A percentile compares a stretch with the other conserved stretches of the same genome.
Conservation (phyloP, 495 filamentous ascomycete genomes). For the Tuber umbilicatum region DNA sequence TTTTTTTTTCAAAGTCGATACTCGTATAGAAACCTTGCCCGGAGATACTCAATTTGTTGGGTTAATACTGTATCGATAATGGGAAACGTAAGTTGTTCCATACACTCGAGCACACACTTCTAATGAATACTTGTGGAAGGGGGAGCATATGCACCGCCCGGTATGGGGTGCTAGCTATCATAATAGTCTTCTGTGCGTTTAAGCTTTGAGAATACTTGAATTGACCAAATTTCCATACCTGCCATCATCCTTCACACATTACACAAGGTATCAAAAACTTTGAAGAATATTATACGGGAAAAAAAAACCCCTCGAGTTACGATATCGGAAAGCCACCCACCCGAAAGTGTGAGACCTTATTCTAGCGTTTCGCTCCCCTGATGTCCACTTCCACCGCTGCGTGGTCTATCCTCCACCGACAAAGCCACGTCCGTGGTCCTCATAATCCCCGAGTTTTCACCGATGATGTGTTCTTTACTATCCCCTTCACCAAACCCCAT, state of each 20-base stretch:
- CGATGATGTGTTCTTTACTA: constrained; percentile 7
- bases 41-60: no score
- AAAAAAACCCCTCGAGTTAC: neutral
- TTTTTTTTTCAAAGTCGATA: no score
- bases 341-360: neutral
- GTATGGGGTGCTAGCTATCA: neutral
- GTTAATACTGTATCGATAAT: no score
- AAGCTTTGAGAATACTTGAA: neutral
- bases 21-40: no score
- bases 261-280: neutral
- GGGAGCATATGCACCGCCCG: neutral
- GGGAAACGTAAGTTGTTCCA: no score
- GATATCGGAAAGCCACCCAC: neutral
- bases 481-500: constrained; percentile 3
- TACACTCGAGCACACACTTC: no score
- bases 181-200: neutral
- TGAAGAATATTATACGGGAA: neutral
- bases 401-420: neutral
- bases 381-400: neutral
- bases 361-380: neutral
- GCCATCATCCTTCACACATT: neutral
- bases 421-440: constrained; percentile 10
- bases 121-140: neutral
- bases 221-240: neutral
- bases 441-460: neutral